phyloP scores from a whole-genome alignment of 305 asterid genomes.

The Andrographis paniculata region DNA sequence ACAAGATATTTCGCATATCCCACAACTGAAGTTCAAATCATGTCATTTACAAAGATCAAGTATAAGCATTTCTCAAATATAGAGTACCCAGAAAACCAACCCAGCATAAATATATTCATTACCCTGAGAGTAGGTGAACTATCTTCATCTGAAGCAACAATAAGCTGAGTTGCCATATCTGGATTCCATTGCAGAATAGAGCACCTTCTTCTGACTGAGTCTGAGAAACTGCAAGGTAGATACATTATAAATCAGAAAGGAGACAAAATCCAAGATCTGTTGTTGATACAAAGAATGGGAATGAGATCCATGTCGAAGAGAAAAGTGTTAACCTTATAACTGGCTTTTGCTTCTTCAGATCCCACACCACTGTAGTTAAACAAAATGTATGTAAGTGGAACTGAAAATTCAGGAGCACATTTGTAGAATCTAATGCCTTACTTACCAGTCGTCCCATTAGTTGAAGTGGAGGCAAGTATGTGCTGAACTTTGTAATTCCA shows the following conservation, averaged over 20 bases:
- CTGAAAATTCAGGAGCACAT: conserved; percentile 12
- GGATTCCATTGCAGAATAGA: conserved; percentile 99
- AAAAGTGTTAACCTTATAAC: conserved; percentile 58
- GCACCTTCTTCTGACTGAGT: conserved; percentile 79
- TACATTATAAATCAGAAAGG: conserved; percentile 23
- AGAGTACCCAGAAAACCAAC: conserved; percentile 11
- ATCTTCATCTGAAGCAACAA: conserved; percentile 98
- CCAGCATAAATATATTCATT: conserved; percentile 18
- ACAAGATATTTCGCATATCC: conserved; percentile 90
- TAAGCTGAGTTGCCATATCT: conserved; percentile 82
- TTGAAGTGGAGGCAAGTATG: conserved; percentile 88
- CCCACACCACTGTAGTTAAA: conserved; percentile 86
- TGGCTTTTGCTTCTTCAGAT: conserved; percentile 94
- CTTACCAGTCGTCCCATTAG: conserved; percentile 92
- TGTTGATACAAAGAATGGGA: too few species aligned
- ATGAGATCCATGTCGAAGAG: conserved; percentile 6
- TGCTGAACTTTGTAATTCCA: conserved; percentile 93
- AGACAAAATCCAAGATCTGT: too few species aligned
- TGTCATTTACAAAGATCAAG: too few species aligned
- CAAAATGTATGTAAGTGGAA: conserved; percentile 20
- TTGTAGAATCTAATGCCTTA: conserved; percentile 11
- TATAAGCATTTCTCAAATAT: conserved; percentile 12
- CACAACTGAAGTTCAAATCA: conserved; percentile 64
- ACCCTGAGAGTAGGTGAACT: conserved; percentile 85
- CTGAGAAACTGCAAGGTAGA: conserved; percentile 69